phyloP scores from a whole-genome alignment of 2,329 filamentous ascomycete species.

The Sarocladiaceae sp. region DNA sequence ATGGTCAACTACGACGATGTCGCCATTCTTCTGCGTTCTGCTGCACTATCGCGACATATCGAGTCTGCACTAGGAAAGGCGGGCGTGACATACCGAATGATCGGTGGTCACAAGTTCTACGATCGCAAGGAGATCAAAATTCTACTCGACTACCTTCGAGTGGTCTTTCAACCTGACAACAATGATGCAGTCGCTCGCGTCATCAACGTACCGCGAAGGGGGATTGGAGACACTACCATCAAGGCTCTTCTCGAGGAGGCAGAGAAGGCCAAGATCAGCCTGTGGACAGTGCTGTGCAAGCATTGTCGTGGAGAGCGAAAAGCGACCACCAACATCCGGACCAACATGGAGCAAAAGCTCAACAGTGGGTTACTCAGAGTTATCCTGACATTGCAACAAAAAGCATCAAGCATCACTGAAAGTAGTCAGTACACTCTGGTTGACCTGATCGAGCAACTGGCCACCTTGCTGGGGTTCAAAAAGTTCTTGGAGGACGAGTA shows the following conservation, averaged over 20 bases:
- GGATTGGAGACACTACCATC: slow-evolving; percentile 73
- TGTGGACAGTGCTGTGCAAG: slow-evolving; percentile 67
- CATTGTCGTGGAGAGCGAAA: slow-evolving; percentile 45
- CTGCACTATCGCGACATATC: slow-evolving; percentile 75
- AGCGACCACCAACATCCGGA: slow-evolving; percentile 43
- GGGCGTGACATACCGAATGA: slow-evolving; percentile 86
- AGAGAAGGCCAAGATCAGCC: slow-evolving; percentile 57
- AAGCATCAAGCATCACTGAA: slow-evolving; percentile 20
- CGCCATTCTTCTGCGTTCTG: slow-evolving; percentile 80
- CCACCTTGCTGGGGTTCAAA: slow-evolving; percentile 64
- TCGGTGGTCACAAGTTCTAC: slow-evolving; percentile 84
- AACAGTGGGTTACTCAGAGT: slow-evolving; percentile 43
- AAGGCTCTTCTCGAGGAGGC: slow-evolving; percentile 71
- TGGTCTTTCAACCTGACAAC: slow-evolving; percentile 77
- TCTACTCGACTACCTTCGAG: slow-evolving; percentile 79
- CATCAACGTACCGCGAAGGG: slow-evolving; percentile 76
- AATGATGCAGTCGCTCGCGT: slow-evolving; percentile 80
- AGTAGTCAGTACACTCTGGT: slow-evolving; percentile 31
- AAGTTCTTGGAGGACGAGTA: slow-evolving; percentile 68
- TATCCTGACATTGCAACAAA: slow-evolving; percentile 25
- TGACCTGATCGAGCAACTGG: slow-evolving; percentile 43
- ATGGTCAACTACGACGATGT: slow-evolving; percentile 72
- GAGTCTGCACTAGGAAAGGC: slow-evolving; percentile 74
- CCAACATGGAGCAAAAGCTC: slow-evolving; percentile 46
- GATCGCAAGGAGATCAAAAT: slow-evolving; percentile 85